Evolutionary conservation across 1,139 yeast genomes (phyloP), one percentile per base, ranked within the genome.

Genomic region (Scheffersomyces titani): DNA sequence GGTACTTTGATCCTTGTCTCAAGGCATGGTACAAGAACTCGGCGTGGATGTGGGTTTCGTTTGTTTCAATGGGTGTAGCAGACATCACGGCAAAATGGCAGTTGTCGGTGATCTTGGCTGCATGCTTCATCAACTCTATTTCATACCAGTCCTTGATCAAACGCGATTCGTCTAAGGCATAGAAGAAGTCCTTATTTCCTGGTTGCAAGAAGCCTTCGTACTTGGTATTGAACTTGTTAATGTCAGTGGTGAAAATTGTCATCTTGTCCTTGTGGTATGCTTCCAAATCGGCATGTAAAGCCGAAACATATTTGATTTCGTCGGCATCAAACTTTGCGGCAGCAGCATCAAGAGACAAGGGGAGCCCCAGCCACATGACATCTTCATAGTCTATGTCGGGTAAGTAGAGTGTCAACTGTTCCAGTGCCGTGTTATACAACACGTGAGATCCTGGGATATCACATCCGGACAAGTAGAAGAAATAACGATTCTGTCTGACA

Each of bases 361-460:
- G 98, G 73, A 89, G 70, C 0, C 99, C 99, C 57, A 96, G 88
- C 98, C 99, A 94, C 93, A 94, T 90, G 52, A 94, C 90, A 69
- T 91, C 97, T 51, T 94, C 98, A 54, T 83, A 75, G 69, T 92
- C 97, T 52, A 93, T 80, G 57, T 89, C 83, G 2, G 98, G 98
- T 54, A 94, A 78, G 68, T 89, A 93, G 51, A 93, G 76, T 0
- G 87, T 85, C 62, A 92, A 79, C 55, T 83, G 78, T 55, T 89
- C 92, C 19, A 72, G 63, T 3, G 66, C 66, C 30, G 87, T 70
- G 51, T 85, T 77, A 67, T 84, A 94, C 30, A 89, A 73, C 1
- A 92, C 83, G 63, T 85, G 90, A 47, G 89, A 81, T 1, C 94
- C 96, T 0, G 96, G 92, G 52, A 90, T 81, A 61, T 89, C 86